phyloP scores from a whole-genome alignment of 257 asterid genomes.

The Buddleja alternifolia region DNA sequence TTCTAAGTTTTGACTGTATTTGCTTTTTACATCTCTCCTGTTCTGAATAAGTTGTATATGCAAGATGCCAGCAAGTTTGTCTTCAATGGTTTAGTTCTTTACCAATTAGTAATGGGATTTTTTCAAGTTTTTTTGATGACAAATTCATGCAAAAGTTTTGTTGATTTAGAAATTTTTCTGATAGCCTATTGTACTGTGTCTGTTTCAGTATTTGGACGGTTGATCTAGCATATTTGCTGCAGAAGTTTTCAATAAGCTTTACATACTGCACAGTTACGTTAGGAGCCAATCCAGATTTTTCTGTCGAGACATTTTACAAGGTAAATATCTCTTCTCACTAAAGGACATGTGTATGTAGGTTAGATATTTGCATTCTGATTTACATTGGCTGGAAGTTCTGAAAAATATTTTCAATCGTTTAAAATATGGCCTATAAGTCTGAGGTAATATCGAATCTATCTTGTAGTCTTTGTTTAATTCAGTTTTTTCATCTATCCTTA shows the following conservation, averaged over 20 bases:
- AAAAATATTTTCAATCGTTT: neutral
- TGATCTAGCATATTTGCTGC: conserved; percentile 95
- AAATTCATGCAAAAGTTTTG: conserved; percentile 16
- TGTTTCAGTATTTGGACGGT: conserved; percentile 92
- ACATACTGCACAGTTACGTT: conserved; percentile 90
- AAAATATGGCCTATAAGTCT: neutral
- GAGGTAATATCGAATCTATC: neutral
- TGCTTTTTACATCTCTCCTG: neutral
- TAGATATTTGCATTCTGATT: neutral
- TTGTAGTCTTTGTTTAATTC: neutral
- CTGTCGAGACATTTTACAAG: conserved; percentile 90
- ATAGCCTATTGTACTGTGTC: conserved; percentile 32
- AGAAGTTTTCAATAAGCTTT: conserved; percentile 75
- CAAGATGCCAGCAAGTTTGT: neutral
- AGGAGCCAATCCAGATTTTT: conserved; percentile 94
- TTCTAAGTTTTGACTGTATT: neutral
- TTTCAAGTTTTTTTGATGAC: conserved; percentile 10
- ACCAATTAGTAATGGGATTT: conserved; percentile 4
- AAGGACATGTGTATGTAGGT: conserved; percentile 2
- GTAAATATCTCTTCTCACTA: conserved; percentile 39
- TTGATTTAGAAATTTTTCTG: conserved; percentile 29
- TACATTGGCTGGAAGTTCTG: neutral
- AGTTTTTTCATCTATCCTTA: conserved; percentile 3
- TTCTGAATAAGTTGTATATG: conserved; percentile 4
- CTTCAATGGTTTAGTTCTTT: conserved; percentile 9